Percentiles rank a stretch among this genome's conserved stretches.
Conservation (phyloP, 768 basidiomycete genomes). For the Pleurotus tuoliensis region DNA sequence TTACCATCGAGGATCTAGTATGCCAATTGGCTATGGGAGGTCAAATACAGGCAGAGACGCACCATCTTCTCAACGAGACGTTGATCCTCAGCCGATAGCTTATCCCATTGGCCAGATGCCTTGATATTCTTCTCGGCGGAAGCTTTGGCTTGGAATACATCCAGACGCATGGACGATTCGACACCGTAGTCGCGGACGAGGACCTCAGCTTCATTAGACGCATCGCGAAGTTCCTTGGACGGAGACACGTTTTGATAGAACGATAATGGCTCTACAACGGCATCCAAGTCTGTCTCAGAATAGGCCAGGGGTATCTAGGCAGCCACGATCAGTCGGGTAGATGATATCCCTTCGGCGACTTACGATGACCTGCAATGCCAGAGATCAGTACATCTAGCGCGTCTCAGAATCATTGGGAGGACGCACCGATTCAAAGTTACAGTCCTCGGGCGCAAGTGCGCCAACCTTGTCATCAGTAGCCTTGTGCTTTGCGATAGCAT, state of each 20-base stretch:
- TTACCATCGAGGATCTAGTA: conserved; percentile 66
- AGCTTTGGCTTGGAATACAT: conserved; percentile 72
- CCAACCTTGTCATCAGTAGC: conserved; percentile 56
- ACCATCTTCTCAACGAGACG: conserved; percentile 81
- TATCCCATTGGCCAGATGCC: conserved; percentile 55
- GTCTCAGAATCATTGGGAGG: not conserved
- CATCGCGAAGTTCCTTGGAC: conserved; percentile 73
- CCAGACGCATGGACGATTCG: conserved; percentile 76
- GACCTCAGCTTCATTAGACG: conserved; percentile 72
- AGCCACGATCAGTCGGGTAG: not conserved
- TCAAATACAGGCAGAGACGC: conserved; percentile 3
- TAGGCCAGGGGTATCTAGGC: conserved; percentile 54
- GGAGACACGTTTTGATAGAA: conserved; percentile 86
- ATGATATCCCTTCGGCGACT: conserved; percentile 25
- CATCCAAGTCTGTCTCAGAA: conserved; percentile 53
- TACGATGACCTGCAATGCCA: conserved; percentile 61
- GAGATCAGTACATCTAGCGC: not conserved
- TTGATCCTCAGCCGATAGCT: conserved; percentile 61
- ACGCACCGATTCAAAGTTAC: conserved; percentile 65
- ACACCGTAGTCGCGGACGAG: conserved; percentile 67
- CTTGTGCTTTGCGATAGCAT: conserved; percentile 54
- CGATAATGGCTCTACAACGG: conserved; percentile 51
- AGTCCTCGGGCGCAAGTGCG: conserved; percentile 49
- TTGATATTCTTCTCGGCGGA: conserved; percentile 68
- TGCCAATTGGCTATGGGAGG: not conserved